A percentile compares a stretch with the other conserved stretches of the same genome.
Conservation (phyloP, 495 filamentous ascomycete genomes). For the Lepidopterella palustris region DNA sequence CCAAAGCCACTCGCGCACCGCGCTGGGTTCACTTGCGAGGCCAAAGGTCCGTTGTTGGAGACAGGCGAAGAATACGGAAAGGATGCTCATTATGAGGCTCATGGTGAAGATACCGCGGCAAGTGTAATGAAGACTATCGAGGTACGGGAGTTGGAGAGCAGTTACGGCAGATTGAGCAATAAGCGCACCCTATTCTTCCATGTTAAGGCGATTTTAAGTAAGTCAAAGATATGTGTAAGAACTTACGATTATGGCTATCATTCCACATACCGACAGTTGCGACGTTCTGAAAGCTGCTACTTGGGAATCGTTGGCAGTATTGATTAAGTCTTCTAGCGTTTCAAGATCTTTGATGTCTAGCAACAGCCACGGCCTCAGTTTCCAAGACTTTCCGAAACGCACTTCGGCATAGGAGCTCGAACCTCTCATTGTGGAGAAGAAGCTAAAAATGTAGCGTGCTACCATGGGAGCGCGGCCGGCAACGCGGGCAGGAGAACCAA, state of each 20-base stretch:
- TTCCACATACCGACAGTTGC: conserved; percentile 13
- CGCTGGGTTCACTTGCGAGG: conserved; percentile 1
- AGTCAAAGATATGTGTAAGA: neutral
- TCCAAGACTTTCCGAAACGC: conserved; percentile 13
- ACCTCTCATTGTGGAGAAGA: neutral
- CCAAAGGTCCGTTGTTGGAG: conserved; percentile 20
- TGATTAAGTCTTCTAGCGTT: conserved; percentile 16
- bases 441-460: conserved; percentile 7
- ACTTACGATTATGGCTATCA: conserved; percentile 18
- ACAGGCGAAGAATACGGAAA: conserved; percentile 14
- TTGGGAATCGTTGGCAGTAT: conserved; percentile 12
- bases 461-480: conserved; percentile 5
- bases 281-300: conserved; percentile 10
- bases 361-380: conserved; percentile 18
- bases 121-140: conserved; percentile 10
- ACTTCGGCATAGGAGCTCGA: conserved; percentile 1
- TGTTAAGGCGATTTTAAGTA: neutral
- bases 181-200: conserved; percentile 21
- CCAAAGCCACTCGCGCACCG: conserved; percentile 13
- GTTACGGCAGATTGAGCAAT: conserved; percentile 9
- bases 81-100: conserved; percentile 7
- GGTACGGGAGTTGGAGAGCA: conserved; percentile 14
- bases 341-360: conserved; percentile 22
- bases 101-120: conserved; percentile 7
- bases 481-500: conserved; percentile 16